phyloP scores from a whole-genome alignment of 148 eudicot species.

The Polygonum maritimum region DNA sequence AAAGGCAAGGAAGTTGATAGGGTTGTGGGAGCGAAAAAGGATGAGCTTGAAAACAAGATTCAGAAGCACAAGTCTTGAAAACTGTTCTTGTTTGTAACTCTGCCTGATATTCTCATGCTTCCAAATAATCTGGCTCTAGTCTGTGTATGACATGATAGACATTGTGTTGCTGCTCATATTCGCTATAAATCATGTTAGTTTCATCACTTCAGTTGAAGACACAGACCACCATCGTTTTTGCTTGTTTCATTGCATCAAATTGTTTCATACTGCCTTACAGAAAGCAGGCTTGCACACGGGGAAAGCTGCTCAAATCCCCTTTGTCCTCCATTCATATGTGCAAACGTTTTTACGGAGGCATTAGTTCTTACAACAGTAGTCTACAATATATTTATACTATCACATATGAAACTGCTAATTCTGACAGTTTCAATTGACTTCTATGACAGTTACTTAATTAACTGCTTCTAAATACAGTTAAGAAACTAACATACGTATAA shows the following conservation, averaged over 20 bases:
- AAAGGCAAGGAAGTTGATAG: slow-evolving; percentile 73
- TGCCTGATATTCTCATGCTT: background rate
- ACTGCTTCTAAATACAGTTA: too few relatives aligned
- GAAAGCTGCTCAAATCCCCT: too few relatives aligned
- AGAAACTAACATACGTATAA: too few relatives aligned
- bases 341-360: too few relatives aligned
- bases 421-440: too few relatives aligned
- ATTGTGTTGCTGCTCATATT: background rate
- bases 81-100: background rate
- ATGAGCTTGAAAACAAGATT: slow-evolving; percentile 76
- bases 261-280: background rate
- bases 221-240: background rate
- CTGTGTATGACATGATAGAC: background rate
- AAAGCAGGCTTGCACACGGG: too few relatives aligned
- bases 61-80: slow-evolving; percentile 34
- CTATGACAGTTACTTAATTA: too few relatives aligned
- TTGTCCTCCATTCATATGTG: too few relatives aligned
- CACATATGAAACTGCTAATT: too few relatives aligned
- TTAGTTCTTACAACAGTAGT: too few relatives aligned
- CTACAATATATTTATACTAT: too few relatives aligned
- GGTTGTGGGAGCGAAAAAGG: slow-evolving; percentile 76
- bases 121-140: background rate
- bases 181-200: background rate
- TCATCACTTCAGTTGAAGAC: background rate
- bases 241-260: background rate